These are phyloP conservation scores for Cicer cuneatum DNA, from an alignment of 306 rosid species.

Conservation along the genomic window DNA sequence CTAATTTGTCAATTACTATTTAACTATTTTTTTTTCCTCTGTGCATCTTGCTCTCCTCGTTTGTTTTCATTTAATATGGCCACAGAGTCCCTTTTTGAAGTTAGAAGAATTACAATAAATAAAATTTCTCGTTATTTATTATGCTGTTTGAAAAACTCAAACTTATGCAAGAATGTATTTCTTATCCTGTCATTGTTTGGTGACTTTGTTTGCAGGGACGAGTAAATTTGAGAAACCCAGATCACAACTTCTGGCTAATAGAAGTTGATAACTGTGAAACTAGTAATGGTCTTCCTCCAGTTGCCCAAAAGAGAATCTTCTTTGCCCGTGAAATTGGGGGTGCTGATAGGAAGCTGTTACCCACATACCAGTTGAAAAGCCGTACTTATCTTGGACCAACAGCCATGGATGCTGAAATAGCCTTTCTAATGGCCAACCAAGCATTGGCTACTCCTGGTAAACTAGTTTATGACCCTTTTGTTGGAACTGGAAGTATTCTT, in stretches of 20 bases:
- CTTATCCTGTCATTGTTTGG: constrained; percentile 12
- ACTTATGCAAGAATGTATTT: neutral
- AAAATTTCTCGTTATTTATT: constrained; percentile 28
- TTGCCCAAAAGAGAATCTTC: constrained; percentile 71
- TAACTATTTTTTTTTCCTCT: neutral
- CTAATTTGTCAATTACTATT: neutral
- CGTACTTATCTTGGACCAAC: constrained; percentile 97
- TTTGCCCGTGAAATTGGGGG: constrained; percentile 93
- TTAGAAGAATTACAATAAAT: constrained; percentile 19
- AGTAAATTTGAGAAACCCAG: constrained; percentile 83
- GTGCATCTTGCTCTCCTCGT: constrained; percentile 1
- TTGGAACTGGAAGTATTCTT: constrained; percentile 96
- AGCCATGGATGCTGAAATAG: constrained; percentile 99
- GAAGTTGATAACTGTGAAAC: constrained; percentile 77
- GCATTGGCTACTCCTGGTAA: constrained; percentile 79
- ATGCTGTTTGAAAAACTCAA: neutral
- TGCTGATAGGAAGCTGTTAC: constrained; percentile 87
- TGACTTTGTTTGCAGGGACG: constrained; percentile 65
- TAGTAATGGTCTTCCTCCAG: constrained; percentile 93
- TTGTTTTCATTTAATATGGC: constrained; percentile 36
- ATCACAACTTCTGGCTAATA: constrained; percentile 86
- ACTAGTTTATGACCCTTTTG: constrained; percentile 90
- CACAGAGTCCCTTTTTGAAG: constrained; percentile 16
- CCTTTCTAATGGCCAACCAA: constrained; percentile 97
- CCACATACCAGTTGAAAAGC: constrained; percentile 93